These are phyloP conservation scores for Phytophthora sp. DNA, from an alignment of 352 stramenopile species.

Conservation along the genomic window DNA sequence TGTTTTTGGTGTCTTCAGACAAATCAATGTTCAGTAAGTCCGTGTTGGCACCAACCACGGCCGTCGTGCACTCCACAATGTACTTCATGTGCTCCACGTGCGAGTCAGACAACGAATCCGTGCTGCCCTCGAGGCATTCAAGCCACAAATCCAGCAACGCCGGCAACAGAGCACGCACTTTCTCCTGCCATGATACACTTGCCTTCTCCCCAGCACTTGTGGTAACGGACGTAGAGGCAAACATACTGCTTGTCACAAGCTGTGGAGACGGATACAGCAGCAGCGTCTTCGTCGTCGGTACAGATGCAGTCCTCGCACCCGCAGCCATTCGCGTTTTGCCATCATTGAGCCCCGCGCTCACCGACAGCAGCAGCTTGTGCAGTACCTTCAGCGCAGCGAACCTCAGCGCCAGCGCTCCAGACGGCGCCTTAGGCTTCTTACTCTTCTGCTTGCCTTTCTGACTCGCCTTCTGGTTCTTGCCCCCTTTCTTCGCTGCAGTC, in stretches of 20 bases:
- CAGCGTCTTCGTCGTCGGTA: slow-evolving; percentile 46
- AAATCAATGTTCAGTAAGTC: slow-evolving; percentile 20
- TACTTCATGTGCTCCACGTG: slow-evolving; percentile 80
- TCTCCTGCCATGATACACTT: slow-evolving; percentile 71
- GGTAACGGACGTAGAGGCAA: slow-evolving; percentile 18
- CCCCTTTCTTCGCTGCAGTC: slow-evolving; percentile 16
- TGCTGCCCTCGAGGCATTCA: slow-evolving; percentile 64
- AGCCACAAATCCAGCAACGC: slow-evolving; percentile 80
- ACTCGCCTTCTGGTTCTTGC: slow-evolving; percentile 17
- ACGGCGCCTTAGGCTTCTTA: slow-evolving; percentile 51
- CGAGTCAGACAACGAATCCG: slow-evolving; percentile 61
- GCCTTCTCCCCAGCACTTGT: slow-evolving; percentile 20
- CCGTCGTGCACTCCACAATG: slow-evolving; percentile 72
- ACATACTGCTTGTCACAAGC: slow-evolving; percentile 41
- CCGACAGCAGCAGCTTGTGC: slow-evolving; percentile 64
- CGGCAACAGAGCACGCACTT: slow-evolving; percentile 60
- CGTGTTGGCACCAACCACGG: slow-evolving; percentile 61
- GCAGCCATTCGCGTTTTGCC: not conserved
- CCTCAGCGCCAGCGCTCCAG: slow-evolving; percentile 53
- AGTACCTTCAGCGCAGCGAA: slow-evolving; percentile 73
- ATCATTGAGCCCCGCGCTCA: slow-evolving; percentile 28
- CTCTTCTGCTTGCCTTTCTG: slow-evolving; percentile 37
- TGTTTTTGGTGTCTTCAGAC: slow-evolving; percentile 23
- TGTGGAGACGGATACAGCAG: slow-evolving; percentile 55
- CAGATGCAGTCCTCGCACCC: slow-evolving; percentile 13